Evolutionary conservation across 495 filamentous ascomycete genomes (phyloP), one percentile per base, ranked within the genome.

Genomic region (Choiromyces venosus): DNA sequence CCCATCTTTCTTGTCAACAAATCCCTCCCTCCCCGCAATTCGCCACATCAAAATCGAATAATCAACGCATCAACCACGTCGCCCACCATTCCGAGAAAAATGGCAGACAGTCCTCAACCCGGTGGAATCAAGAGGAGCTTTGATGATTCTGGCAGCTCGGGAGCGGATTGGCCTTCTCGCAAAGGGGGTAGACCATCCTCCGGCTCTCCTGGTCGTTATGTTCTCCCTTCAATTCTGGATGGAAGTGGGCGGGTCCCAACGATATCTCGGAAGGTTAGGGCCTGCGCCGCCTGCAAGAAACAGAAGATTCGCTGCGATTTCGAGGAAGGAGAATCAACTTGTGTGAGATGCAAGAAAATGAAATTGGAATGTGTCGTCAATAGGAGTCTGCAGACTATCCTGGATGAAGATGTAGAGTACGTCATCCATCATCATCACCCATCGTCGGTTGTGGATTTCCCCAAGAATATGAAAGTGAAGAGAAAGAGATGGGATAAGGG

Each of bases 231-330:
- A 21, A 61, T 61, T 61, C 52, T 61, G 25, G 52, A 61, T 61
- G 52, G 52, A 37, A 64, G 74, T 14, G 75, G 75, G 52, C 75
- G 79, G n/a, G 82, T 79, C 25, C 77, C 80, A 35, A 81, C 79
- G 33, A 81, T 81, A 29, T 81, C 80, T 25, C 73, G 80, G 1
- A 81, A 81, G 37, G 79, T 81, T 14, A 73, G 79, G 37, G 80
- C 80, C 19, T 81, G 80, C 61, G 79, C 81, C 3, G 82, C 82
- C 66, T 84, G 83, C 67, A 82, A 84, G 74, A 80, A 78, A 33
- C 79, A 81, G 56, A 84, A 84, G 70, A 83, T 84, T 61, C 75
- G 80, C 61, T 84, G 83, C 71, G 82, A 83, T 46, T 73, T 82
- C 67, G 78, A 75, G 38, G 74, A 71, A n/a, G 72, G 81, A 39